Base-by-base conservation (phyloP, 179 eudicot species). In the Vitellaria paradoxa region DNA sequence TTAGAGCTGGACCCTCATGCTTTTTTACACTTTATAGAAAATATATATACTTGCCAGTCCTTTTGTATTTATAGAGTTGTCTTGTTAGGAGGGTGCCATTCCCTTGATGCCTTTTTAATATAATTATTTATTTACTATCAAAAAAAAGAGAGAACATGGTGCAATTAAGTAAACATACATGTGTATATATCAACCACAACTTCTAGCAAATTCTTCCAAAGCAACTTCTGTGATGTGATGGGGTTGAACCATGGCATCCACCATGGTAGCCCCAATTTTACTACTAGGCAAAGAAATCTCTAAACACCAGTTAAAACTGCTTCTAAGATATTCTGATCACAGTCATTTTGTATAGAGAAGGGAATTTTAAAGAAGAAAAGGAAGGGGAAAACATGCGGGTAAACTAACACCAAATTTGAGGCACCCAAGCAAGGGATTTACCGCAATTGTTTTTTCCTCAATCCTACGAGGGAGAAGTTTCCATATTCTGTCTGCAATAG, bases 401-500 rank as follows among this genome's bases (percentile, higher is more conserved):
- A 78, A 77, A 10, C 42, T 74, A 74, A 50, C 42, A 47, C 15
- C 61, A 75, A 47, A 47, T 49, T 64, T 21, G 17, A 75, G 70
- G 61, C 61, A 64, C 26, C 15, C 50, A 47, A 53, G 77, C 52
- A 56, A 62, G 79, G 72, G 49, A 57, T 9, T 81, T 90, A 95
- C 99, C 90, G 75, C 68, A 66, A 91, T 85, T 72, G 46, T 81
- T 82, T 77, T 84, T 52, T 81, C 84, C 45, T 83, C 89, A 65
- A 91, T 81, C 83, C 85, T 88, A 61, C 82, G 84, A 46, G 87
- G 84, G 77, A 93, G 90, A 72, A 77, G 4, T 73, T 84, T 80
- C 97, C 93, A 89, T 72, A 89, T 83, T 77, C 77, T 80, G 47
- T 86, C 86, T 30, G 84, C 68, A 52, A 93, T 81, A 53, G 91